Evolutionary conservation across 768 basidiomycete species (phyloP), one percentile per base, ranked within the genome.

Genomic region (Trametes elegans): DNA sequence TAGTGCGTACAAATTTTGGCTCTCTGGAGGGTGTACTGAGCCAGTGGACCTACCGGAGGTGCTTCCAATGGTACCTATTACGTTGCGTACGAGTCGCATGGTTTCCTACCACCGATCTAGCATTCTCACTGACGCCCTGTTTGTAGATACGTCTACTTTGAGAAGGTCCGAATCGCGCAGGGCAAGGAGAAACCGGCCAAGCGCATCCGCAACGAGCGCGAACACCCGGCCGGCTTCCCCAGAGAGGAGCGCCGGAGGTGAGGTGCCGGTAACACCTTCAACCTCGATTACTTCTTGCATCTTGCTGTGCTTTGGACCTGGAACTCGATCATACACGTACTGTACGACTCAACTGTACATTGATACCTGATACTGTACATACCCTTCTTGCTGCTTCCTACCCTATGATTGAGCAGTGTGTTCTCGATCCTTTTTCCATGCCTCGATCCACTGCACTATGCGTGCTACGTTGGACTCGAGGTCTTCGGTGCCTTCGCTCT

Each of bases 381-480:
- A 49, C 39, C 39, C 23, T 21, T 9, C 10, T 39, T 29, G 16
- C 28, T 32, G 49, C 43, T 51, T n/a, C 23, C 2, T 23, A 19
- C 16, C 24, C 51, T 47, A 53, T 31, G 55, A 43, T 21, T 56
- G n/a, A n/a, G n/a, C 54, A 8, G 53, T 18, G 10, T 21, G 7
- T 21, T 13, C 43, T 8, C 49, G 55, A 19, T 78, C 67, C 54
- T 65, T 60, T n/a, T 53, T 58, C 95, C 96, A 99, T 26, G 74
- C 71, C 44, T 76, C 75, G 49, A 96, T 88, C 97, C 97, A 98
- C 56, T 83, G 75, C n/a, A 89, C 81, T 41, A 98, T 87, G 66
- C 92, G 81, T 9, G 77, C 73, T n/a, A 98, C 83, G 68, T 98
- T 98, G 19, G 82, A 77, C 67, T 97, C 88, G 34, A 98, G 74